A percentile compares a stretch with the other conserved stretches of the same genome.
phyloP scores from a whole-genome alignment of 106 monocot species.

The Apostasia shenzhenica region DNA sequence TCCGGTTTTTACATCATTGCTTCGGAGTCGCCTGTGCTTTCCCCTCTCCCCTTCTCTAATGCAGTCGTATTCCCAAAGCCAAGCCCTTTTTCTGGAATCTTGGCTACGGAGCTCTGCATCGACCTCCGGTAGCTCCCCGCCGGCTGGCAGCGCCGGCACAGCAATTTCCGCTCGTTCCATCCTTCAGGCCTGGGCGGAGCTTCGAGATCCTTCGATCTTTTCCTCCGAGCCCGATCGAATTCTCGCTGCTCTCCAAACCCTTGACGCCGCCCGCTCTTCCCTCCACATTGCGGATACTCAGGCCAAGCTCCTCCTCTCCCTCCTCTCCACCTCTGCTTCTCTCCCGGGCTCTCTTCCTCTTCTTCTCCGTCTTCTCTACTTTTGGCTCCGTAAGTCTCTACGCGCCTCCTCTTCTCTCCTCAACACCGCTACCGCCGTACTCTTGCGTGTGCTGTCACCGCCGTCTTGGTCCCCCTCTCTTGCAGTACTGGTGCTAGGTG shows the following conservation, averaged over 20 bases:
- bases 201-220: constrained; percentile 24
- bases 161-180: constrained; percentile 20
- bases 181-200: constrained; percentile 58
- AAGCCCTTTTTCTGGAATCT: constrained; percentile 9
- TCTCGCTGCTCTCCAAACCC: constrained; percentile 45
- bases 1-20: too few species aligned
- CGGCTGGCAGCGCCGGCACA: background rate
- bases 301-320: constrained; percentile 44
- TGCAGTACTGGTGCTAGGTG: constrained; percentile 33
- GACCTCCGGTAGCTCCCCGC: background rate
- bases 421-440: constrained; percentile 1
- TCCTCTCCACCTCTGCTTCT: constrained; percentile 10
- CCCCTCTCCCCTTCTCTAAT: background rate
- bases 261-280: constrained; percentile 28
- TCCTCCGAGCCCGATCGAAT: constrained; percentile 11
- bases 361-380: constrained; percentile 48
- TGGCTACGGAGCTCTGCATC: background rate
- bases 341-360: constrained; percentile 14
- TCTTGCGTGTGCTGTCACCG: constrained; percentile 7
- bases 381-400: constrained; percentile 40
- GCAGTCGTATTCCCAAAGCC: constrained; percentile 2
- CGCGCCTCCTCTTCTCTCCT: constrained; percentile 35
- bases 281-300: constrained; percentile 61
- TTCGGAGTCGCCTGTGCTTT: background rate
- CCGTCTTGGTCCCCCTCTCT: constrained; percentile 14